Percentiles rank a stretch among this genome's conserved stretches.
Evolutionary conservation across 805 yeast species (phyloP).

Genomic region (Saccharomycopsis oosterbeekiorum): DNA sequence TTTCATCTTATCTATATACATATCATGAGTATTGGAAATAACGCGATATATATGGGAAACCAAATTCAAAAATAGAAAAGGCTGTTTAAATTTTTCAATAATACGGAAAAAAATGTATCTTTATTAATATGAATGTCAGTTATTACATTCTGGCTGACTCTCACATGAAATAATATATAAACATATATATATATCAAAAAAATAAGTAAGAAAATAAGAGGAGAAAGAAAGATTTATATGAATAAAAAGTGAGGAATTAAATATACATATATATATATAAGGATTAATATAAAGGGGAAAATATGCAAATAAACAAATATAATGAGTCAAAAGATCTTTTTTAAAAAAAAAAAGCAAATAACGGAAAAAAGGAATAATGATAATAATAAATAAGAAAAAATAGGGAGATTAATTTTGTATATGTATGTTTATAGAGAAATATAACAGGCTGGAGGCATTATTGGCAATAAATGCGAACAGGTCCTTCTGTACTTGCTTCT

Average conservation of each 20-base stretch:
- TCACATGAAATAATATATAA: background rate
- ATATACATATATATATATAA: background rate
- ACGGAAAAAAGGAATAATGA: background rate
- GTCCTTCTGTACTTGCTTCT: background rate
- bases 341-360: background rate
- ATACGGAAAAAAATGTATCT: background rate
- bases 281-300: background rate
- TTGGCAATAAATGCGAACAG: background rate
- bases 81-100: too few relatives aligned
- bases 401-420: background rate
- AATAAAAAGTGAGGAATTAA: background rate
- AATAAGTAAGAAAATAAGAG: background rate
- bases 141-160: background rate
- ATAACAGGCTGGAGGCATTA: background rate
- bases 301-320: background rate
- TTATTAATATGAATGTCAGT: background rate
- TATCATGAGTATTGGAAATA: too few relatives aligned
- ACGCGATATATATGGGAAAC: too few relatives aligned
- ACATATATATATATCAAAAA: background rate
- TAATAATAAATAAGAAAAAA: background rate
- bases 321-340: background rate
- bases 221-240: background rate
- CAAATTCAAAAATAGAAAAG: too few relatives aligned
- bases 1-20: too few relatives aligned
- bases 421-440: background rate